Conservation (phyloP, 2,329 filamentous ascomycete species). For the Claviceps africana region DNA sequence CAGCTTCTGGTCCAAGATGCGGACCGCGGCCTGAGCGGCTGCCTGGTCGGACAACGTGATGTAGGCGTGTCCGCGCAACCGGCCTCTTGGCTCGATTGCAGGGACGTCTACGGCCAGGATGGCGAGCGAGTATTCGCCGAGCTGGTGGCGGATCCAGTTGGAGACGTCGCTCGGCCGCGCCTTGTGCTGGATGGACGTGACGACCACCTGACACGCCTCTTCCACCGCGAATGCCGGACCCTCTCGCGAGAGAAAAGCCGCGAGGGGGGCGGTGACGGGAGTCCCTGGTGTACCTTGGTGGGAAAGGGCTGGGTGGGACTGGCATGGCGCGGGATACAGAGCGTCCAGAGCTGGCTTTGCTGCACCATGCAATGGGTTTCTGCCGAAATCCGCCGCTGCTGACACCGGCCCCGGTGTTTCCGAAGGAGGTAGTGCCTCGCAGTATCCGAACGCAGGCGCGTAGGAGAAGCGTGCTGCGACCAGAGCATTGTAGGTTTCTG, state of each 20-base stretch:
- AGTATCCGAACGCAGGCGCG: slow-evolving; percentile 1
- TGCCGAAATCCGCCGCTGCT: background rate
- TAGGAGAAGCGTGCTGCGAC: background rate
- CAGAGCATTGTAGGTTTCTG: slow-evolving; percentile 3
- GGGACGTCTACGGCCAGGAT: slow-evolving; percentile 16
- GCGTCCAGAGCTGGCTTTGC: no score
- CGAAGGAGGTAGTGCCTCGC: background rate
- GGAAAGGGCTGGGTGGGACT: no score
- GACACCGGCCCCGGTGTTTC: background rate
- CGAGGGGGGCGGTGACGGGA: background rate
- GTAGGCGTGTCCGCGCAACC: slow-evolving; percentile 15
- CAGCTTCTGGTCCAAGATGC: slow-evolving; percentile 13
- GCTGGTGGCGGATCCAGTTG: slow-evolving; percentile 15
- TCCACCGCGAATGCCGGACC: slow-evolving; percentile 3
- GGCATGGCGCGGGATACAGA: background rate
- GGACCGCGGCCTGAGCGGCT: slow-evolving; percentile 12
- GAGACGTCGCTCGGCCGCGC: slow-evolving; percentile 12
- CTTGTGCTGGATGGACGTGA: slow-evolving; percentile 14
- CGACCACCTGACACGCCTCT: slow-evolving; percentile 13
- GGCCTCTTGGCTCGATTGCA: slow-evolving; percentile 9
- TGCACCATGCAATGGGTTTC: no score
- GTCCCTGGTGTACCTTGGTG: background rate
- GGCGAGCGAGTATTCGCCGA: slow-evolving; percentile 9
- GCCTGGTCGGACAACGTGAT: slow-evolving; percentile 11
- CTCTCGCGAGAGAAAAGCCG: background rate